Percentiles rank a stretch among this genome's conserved stretches.
These are phyloP conservation scores for Sutorius eximius DNA, from an alignment of 1,284 basidiomycete genomes.

Conservation along the genomic window DNA sequence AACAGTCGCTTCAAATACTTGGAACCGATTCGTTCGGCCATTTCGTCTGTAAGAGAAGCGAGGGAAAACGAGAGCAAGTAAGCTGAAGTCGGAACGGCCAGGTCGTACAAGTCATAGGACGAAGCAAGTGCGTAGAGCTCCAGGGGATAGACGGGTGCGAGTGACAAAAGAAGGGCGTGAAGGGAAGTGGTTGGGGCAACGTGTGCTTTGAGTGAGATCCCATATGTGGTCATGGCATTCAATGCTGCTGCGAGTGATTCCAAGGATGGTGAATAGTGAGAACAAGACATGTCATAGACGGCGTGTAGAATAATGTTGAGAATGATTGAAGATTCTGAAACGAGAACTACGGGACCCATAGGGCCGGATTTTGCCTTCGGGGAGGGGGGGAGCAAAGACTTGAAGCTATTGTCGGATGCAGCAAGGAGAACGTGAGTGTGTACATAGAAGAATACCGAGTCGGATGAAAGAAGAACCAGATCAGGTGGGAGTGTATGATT, in stretches of 20 bases:
- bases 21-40: slow-evolving; percentile 58
- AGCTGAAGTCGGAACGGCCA: slow-evolving; percentile 59
- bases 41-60: slow-evolving; percentile 56
- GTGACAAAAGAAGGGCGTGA: slow-evolving; percentile 48
- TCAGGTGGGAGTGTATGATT: slow-evolving; percentile 56
- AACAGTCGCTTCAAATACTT: slow-evolving; percentile 43
- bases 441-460: slow-evolving; percentile 75
- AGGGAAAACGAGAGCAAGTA: slow-evolving; percentile 61
- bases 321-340: slow-evolving; percentile 50
- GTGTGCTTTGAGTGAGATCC: slow-evolving; percentile 43
- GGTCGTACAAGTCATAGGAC: slow-evolving; percentile 52
- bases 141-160: slow-evolving; percentile 55
- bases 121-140: slow-evolving; percentile 62
- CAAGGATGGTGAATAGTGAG: slow-evolving; percentile 60
- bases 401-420: slow-evolving; percentile 56
- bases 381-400: slow-evolving; percentile 43
- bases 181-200: slow-evolving; percentile 44
- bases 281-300: slow-evolving; percentile 59
- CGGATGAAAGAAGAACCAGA: slow-evolving; percentile 63
- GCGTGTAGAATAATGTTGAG: slow-evolving; percentile 65
- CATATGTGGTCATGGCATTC: slow-evolving; percentile 49
- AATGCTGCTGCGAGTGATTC: slow-evolving; percentile 50
- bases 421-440: slow-evolving; percentile 51
- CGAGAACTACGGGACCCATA: slow-evolving; percentile 45
- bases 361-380: slow-evolving; percentile 33